Conservation (phyloP, 2,329 filamentous ascomycete species). For the Phyllosticta paracitricarpa region DNA sequence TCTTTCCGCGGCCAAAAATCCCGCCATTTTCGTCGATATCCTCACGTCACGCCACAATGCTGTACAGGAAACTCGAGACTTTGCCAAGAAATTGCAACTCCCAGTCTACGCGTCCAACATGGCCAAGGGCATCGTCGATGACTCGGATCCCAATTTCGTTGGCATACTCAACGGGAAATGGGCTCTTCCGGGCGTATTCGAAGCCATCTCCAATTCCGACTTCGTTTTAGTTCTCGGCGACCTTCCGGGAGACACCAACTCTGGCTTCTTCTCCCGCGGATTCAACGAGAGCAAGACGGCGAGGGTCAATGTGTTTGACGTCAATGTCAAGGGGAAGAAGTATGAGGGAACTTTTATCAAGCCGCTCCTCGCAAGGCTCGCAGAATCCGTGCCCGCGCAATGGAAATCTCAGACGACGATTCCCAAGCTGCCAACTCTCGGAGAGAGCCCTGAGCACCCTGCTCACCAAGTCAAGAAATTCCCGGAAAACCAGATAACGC, state of each 20-base stretch:
- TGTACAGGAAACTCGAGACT: constrained; percentile 20
- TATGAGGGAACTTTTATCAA: constrained; percentile 29
- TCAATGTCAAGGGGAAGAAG: constrained; percentile 24
- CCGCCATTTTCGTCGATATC: constrained; percentile 30
- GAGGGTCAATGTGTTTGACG: constrained; percentile 28
- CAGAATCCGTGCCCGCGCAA: constrained; percentile 15
- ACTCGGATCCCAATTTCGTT: constrained; percentile 29
- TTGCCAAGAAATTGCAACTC: constrained; percentile 26
- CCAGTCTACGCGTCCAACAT: constrained; percentile 32
- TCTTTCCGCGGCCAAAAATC: constrained; percentile 25
- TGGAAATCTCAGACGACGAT: neutral
- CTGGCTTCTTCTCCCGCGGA: constrained; percentile 30
- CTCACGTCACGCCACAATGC: constrained; percentile 31
- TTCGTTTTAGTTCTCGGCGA: constrained; percentile 30
- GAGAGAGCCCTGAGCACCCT: neutral
- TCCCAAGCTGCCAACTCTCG: neutral
- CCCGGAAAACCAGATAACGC: constrained; percentile 26
- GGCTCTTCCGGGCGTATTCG: constrained; percentile 26
- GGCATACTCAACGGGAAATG: constrained; percentile 34
- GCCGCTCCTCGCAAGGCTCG: constrained; percentile 24
- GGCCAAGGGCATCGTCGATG: constrained; percentile 35
- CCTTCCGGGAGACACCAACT: constrained; percentile 34
- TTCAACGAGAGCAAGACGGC: constrained; percentile 22
- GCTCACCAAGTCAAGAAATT: neutral
- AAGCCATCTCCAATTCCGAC: constrained; percentile 27